phyloP scores from a whole-genome alignment of 805 yeast species.

The Hanseniaspora mollemarum region DNA sequence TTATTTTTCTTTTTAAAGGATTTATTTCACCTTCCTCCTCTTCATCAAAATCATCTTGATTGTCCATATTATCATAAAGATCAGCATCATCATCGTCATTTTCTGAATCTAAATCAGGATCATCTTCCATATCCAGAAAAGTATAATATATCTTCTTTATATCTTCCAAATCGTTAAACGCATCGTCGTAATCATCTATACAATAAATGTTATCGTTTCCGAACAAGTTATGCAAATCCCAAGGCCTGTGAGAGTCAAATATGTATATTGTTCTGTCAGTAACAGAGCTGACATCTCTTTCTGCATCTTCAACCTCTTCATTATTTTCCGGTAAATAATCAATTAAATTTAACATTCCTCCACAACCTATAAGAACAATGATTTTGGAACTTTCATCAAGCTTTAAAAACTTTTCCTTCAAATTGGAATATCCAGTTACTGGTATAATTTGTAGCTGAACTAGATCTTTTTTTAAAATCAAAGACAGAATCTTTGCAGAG shows the following conservation, averaged over 20 bases:
- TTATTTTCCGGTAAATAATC: slow-evolving; percentile 60
- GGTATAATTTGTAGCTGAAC: slow-evolving; percentile 84
- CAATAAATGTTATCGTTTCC: slow-evolving; percentile 70
- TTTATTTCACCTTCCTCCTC: slow-evolving; percentile 26
- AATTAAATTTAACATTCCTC: slow-evolving; percentile 70
- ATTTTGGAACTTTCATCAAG: slow-evolving; percentile 67
- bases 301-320: slow-evolving; percentile 32
- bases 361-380: slow-evolving; percentile 79
- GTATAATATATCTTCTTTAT: slow-evolving; percentile 55
- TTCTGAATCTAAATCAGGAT: slow-evolving; percentile 30
- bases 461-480: slow-evolving; percentile 63
- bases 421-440: slow-evolving; percentile 78
- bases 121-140: slow-evolving; percentile 36
- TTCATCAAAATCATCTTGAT: slow-evolving; percentile 28
- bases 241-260: slow-evolving; percentile 87
- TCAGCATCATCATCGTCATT: slow-evolving; percentile 31
- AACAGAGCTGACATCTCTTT: slow-evolving; percentile 22
- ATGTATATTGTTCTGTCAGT: slow-evolving; percentile 53
- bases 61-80: slow-evolving; percentile 31
- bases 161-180: slow-evolving; percentile 32
- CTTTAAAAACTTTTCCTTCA: slow-evolving; percentile 48
- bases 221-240: slow-evolving; percentile 88
- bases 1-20: slow-evolving; percentile 24
- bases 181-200: slow-evolving; percentile 66
- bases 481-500: slow-evolving; percentile 65